Percentiles rank a stretch among this genome's conserved stretches.
Evolutionary conservation across 2,329 filamentous ascomycete species (phyloP).

Genomic region (Aspergillus calidoustus): DNA sequence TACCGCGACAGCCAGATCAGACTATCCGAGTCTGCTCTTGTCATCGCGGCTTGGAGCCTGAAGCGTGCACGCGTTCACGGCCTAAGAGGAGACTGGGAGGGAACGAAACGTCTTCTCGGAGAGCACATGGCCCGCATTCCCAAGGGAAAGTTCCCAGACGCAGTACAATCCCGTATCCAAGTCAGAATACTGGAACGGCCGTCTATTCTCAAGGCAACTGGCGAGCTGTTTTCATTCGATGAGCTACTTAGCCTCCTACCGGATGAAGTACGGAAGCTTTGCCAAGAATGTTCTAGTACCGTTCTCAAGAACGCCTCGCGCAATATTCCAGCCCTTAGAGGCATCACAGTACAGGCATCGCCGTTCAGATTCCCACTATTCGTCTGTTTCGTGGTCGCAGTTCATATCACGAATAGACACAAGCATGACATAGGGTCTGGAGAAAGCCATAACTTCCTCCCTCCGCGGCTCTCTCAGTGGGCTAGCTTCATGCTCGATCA

Average conservation of each 20-base stretch:
- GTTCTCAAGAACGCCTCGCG: constrained; percentile 29
- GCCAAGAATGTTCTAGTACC: not conserved
- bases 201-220: constrained; percentile 39
- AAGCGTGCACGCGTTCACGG: constrained; percentile 36
- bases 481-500: constrained; percentile 39
- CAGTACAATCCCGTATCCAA: constrained; percentile 34
- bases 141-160: constrained; percentile 32
- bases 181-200: constrained; percentile 38
- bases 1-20: constrained; percentile 49
- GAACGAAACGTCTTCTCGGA: constrained; percentile 34
- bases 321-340: constrained; percentile 25
- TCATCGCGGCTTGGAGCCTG: constrained; percentile 47
- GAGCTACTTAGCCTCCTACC: constrained; percentile 39
- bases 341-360: constrained; percentile 27
- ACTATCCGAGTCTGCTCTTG: constrained; percentile 45
- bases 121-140: constrained; percentile 38
- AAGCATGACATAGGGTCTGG: constrained; percentile 14
- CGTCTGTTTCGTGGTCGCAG: constrained; percentile 39
- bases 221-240: constrained; percentile 41
- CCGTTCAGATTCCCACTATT: constrained; percentile 39
- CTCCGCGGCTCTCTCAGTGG: constrained; percentile 43
- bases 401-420: constrained; percentile 21
- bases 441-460: constrained; percentile 25
- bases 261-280: constrained; percentile 28
- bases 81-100: constrained; percentile 30